Percentiles rank a stretch among this genome's conserved stretches.
These are phyloP conservation scores for Anisodus tanguticus DNA, from an alignment of 257 asterid species.

Conservation along the genomic window DNA sequence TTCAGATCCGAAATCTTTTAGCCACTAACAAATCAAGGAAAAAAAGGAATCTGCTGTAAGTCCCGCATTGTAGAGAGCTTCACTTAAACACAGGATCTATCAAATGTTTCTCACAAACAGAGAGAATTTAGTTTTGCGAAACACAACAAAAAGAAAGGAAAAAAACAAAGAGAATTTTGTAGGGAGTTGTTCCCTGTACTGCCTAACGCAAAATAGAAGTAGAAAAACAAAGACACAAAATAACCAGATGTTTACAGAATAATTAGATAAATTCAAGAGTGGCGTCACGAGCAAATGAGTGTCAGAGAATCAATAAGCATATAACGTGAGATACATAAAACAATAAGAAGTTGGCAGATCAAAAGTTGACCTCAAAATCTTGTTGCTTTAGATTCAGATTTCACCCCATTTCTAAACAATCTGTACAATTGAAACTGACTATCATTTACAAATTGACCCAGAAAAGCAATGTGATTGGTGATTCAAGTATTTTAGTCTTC, in stretches of 20 bases:
- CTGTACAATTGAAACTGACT: background rate
- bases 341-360: background rate
- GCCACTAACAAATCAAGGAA: background rate
- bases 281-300: background rate
- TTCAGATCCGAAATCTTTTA: constrained; percentile 40
- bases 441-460: background rate
- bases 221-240: too few species aligned
- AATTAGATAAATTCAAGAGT: background rate
- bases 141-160: background rate
- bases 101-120: background rate
- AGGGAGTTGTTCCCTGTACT: too few species aligned
- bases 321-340: background rate
- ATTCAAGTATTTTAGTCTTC: too few species aligned
- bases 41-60: background rate
- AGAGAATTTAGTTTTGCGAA: background rate
- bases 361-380: background rate
- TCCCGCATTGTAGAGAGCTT: background rate
- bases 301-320: background rate
- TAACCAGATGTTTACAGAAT: background rate
- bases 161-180: too few species aligned
- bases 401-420: background rate
- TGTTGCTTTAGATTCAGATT: background rate
- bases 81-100: background rate
- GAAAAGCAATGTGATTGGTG: background rate
- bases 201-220: too few species aligned